Conservation (phyloP, 495 filamentous ascomycete species). For the Bryoglossum gracile region DNA sequence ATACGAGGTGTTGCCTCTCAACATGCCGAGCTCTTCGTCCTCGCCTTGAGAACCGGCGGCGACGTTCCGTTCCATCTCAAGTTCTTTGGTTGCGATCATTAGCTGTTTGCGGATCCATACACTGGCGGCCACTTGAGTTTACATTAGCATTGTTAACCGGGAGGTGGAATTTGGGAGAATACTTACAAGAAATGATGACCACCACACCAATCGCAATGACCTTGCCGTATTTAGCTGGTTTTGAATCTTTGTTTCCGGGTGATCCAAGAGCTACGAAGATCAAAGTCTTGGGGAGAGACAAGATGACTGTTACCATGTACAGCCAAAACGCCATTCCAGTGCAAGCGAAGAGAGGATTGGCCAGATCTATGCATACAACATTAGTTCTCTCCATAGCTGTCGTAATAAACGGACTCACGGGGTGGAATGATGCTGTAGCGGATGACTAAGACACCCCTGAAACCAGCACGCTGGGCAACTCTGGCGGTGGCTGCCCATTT, state of each 20-base stretch:
- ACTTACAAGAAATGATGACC: conserved; percentile 6
- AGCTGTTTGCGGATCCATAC: conserved; percentile 9
- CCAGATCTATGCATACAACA: conserved; percentile 19
- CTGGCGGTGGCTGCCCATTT: conserved; percentile 27
- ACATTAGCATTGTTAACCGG: too few species aligned
- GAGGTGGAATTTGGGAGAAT: neutral
- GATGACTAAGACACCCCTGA: conserved; percentile 28
- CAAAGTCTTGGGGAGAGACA: conserved; percentile 27
- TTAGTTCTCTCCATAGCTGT: neutral
- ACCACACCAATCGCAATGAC: conserved; percentile 5
- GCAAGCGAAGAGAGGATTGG: conserved; percentile 30
- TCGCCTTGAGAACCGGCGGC: neutral
- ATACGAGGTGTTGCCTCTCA: conserved; percentile 5
- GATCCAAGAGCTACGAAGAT: conserved; percentile 9
- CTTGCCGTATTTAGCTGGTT: conserved; percentile 6
- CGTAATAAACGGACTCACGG: conserved; percentile 9
- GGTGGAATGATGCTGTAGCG: conserved; percentile 30
- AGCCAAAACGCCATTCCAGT: conserved; percentile 29
- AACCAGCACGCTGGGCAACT: conserved; percentile 26
- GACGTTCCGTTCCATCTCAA: conserved; percentile 10
- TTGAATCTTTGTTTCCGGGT: conserved; percentile 1
- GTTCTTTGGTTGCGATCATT: conserved; percentile 2
- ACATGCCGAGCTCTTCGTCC: neutral
- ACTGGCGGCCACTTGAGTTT: conserved; percentile 1
- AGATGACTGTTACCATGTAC: conserved; percentile 27